Evolutionary conservation across 768 basidiomycete species (phyloP).

Genomic region (Melanogaster broomeanus): DNA sequence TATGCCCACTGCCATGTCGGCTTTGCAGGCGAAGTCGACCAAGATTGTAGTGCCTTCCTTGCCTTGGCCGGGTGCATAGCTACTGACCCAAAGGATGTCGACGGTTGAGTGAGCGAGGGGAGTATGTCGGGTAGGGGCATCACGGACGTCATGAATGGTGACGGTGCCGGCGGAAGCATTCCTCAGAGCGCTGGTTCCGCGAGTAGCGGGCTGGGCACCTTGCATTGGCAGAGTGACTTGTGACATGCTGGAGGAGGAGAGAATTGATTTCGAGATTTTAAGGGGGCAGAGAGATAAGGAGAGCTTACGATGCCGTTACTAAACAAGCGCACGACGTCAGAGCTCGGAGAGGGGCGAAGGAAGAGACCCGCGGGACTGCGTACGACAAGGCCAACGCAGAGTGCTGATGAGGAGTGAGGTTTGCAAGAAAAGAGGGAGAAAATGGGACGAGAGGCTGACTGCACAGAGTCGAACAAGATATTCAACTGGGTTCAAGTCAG

Average conservation of each 20-base stretch:
- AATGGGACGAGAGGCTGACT: neutral
- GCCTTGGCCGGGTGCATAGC: conserved; percentile 66
- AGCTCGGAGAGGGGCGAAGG: neutral
- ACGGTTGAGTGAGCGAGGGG: conserved; percentile 46
- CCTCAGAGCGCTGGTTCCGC: neutral
- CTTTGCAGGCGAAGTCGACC: conserved; percentile 47
- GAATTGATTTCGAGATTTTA: neutral
- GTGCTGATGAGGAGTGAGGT: neutral
- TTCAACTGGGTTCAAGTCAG: conserved; percentile 19
- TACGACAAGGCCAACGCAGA: neutral
- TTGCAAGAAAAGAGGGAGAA: neutral
- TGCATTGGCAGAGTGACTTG: neutral
- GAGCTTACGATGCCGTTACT: neutral
- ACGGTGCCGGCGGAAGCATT: neutral
- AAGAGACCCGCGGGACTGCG: neutral
- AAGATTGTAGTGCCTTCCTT: conserved; percentile 62
- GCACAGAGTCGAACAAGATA: conserved; percentile 10
- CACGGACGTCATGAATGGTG: conserved; percentile 13
- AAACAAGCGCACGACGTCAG: neutral
- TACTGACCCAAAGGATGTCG: conserved; percentile 64
- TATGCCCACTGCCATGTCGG: conserved; percentile 33
- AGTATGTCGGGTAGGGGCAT: conserved; percentile 8
- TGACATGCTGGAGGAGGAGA: conserved; percentile 3
- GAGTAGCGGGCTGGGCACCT: neutral
- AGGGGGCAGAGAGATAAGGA: neutral